Conservation (phyloP, 148 eudicot species). For the Rhododendron griersonianum region DNA sequence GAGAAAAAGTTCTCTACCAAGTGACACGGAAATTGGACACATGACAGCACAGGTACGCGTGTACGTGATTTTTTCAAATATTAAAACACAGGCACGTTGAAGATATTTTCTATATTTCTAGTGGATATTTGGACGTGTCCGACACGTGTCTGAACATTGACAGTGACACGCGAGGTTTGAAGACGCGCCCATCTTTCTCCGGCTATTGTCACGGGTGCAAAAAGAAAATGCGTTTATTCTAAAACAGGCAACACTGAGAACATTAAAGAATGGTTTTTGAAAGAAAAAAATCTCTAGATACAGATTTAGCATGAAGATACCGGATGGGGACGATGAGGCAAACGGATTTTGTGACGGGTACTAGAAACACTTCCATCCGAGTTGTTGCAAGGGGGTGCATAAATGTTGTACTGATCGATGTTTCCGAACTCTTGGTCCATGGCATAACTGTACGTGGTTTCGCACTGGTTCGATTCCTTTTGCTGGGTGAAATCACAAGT, state of each 20-base stretch:
- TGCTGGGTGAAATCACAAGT: slow-evolving; percentile 71
- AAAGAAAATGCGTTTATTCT: neutral
- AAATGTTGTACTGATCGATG: slow-evolving; percentile 92
- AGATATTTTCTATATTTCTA: too few relatives aligned
- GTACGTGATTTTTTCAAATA: too few relatives aligned
- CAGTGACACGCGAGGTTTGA: too few relatives aligned
- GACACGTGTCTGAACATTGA: too few relatives aligned
- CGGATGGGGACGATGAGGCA: slow-evolving; percentile 67
- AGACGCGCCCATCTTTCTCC: too few relatives aligned
- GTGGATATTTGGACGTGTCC: too few relatives aligned
- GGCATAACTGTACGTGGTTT: slow-evolving; percentile 70
- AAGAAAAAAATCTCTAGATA: neutral
- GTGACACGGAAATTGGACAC: too few relatives aligned
- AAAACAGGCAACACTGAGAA: neutral
- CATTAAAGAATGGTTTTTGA: neutral
- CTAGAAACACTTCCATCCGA: slow-evolving; percentile 38
- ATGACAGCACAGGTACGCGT: too few relatives aligned
- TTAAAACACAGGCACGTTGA: too few relatives aligned
- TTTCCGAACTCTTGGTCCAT: slow-evolving; percentile 94
- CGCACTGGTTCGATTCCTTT: slow-evolving; percentile 87
- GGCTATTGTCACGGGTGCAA: neutral
- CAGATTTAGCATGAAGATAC: slow-evolving; percentile 24
- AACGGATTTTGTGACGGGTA: slow-evolving; percentile 42
- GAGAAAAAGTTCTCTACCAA: too few relatives aligned
- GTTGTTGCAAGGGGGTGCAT: slow-evolving; percentile 80